phyloP scores from a whole-genome alignment of 495 filamentous ascomycete species.

The Aspergillus leporis region DNA sequence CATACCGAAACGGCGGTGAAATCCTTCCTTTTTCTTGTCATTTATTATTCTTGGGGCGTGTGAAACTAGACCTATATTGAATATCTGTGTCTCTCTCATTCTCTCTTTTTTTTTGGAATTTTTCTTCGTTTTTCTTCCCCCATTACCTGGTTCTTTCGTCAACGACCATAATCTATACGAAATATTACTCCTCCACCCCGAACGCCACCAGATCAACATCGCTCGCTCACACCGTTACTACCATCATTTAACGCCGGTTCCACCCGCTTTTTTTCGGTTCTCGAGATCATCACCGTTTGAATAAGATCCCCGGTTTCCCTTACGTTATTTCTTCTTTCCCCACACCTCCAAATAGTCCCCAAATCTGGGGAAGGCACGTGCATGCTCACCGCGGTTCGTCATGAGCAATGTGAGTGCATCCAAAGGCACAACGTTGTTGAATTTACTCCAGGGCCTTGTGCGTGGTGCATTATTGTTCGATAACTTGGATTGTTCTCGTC shows the following conservation, averaged over 20 bases:
- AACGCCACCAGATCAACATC: background rate
- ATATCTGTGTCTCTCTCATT: no score
- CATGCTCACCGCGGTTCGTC: background rate
- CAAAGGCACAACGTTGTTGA: conserved; percentile 3
- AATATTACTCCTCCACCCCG: background rate
- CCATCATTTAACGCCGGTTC: background rate
- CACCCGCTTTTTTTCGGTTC: background rate
- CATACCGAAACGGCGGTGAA: background rate
- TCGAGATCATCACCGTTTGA: background rate
- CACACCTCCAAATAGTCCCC: background rate
- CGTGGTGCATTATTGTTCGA: background rate
- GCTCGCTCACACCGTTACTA: background rate
- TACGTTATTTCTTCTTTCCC: background rate
- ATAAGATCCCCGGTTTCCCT: background rate
- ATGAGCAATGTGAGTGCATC: conserved; percentile 11
- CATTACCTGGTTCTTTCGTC: background rate
- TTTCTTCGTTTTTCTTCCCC: background rate
- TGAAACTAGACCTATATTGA: background rate
- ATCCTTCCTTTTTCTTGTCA: background rate
- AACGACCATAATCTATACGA: background rate
- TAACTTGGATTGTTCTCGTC: conserved; percentile 14
- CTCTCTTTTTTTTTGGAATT: background rate
- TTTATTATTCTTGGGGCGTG: background rate
- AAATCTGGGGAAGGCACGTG: conserved; percentile 4
- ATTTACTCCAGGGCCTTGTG: background rate